phyloP scores from a whole-genome alignment of 2,329 filamentous ascomycete species.

The Lecanicillium sp. region DNA sequence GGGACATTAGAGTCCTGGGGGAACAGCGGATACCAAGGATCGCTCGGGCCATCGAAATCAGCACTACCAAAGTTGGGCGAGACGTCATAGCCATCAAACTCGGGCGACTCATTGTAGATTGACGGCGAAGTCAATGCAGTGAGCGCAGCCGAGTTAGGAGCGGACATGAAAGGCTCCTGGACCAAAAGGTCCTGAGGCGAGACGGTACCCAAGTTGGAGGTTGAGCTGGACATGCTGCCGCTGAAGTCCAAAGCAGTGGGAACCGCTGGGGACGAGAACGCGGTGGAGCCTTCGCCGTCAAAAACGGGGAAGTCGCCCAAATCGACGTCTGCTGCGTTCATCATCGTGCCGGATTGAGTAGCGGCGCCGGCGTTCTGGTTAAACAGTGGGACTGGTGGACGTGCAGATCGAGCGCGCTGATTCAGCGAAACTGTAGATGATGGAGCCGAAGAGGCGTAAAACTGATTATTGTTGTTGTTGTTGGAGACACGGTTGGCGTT shows the following conservation, averaged over 20 bases:
- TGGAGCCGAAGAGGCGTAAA: constrained; percentile 61
- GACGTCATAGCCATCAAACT: constrained; percentile 65
- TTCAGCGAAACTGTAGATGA: constrained; percentile 52
- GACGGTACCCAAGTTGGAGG: constrained; percentile 59
- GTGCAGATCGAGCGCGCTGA: constrained; percentile 41
- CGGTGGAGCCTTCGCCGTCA: constrained; percentile 42
- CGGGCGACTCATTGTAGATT: constrained; percentile 69
- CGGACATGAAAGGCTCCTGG: constrained; percentile 61
- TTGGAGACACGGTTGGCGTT: constrained; percentile 52
- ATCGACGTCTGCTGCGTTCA: constrained; percentile 45
- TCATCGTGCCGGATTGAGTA: constrained; percentile 36
- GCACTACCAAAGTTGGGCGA: constrained; percentile 66
- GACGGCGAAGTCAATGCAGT: constrained; percentile 82
- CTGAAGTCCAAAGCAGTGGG: constrained; percentile 43
- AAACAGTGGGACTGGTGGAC: constrained; percentile 68
- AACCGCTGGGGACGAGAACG: constrained; percentile 47
- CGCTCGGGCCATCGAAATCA: constrained; percentile 45
- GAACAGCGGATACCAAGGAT: constrained; percentile 68
- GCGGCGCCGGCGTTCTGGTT: constrained; percentile 49
- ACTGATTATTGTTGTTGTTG: constrained; percentile 45
- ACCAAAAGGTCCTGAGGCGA: constrained; percentile 77
- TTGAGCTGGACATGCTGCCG: constrained; percentile 39
- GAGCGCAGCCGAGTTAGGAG: constrained; percentile 73
- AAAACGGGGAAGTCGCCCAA: constrained; percentile 52
- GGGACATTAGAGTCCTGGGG: constrained; percentile 37